phyloP scores from a whole-genome alignment of 2,329 filamentous ascomycete species.

The Phialocephala subalpina region DNA sequence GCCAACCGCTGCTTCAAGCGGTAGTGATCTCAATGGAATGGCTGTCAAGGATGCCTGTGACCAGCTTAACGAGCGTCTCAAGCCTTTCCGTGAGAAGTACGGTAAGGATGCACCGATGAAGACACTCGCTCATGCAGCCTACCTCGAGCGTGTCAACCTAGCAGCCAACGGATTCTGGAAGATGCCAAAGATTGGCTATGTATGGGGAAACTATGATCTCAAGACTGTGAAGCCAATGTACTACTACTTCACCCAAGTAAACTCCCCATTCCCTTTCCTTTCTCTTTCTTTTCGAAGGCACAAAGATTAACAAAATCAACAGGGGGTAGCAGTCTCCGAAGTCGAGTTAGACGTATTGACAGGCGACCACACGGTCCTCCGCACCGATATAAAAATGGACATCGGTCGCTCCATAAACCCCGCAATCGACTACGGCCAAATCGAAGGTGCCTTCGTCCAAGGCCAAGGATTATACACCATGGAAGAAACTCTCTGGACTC shows the following conservation, averaged over 20 bases:
- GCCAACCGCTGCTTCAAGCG: constrained; percentile 89
- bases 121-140: constrained; percentile 86
- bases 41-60: constrained; percentile 90
- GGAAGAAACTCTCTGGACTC: constrained; percentile 72
- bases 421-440: constrained; percentile 81
- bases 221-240: constrained; percentile 73
- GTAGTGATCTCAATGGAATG: constrained; percentile 95
- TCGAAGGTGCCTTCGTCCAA: constrained; percentile 82
- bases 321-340: constrained; percentile 84
- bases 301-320: too few species aligned
- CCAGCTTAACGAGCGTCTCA: constrained; percentile 85
- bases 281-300: too few species aligned
- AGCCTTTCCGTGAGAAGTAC: constrained; percentile 83
- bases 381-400: constrained; percentile 96
- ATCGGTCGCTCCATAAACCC: constrained; percentile 76
- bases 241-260: constrained; percentile 91
- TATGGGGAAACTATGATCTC: constrained; percentile 87
- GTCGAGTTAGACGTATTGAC: constrained; percentile 92
- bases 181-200: constrained; percentile 93
- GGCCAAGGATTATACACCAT: constrained; percentile 81
- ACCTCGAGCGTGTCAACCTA: constrained; percentile 93
- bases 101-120: constrained; percentile 82
- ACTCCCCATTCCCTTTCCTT: neutral
- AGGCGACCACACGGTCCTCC: constrained; percentile 86
- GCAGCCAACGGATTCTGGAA: constrained; percentile 96